Evolutionary conservation across 805 yeast species (phyloP), one percentile per base, ranked within the genome.

Genomic region (Nakazawaea populi): DNA sequence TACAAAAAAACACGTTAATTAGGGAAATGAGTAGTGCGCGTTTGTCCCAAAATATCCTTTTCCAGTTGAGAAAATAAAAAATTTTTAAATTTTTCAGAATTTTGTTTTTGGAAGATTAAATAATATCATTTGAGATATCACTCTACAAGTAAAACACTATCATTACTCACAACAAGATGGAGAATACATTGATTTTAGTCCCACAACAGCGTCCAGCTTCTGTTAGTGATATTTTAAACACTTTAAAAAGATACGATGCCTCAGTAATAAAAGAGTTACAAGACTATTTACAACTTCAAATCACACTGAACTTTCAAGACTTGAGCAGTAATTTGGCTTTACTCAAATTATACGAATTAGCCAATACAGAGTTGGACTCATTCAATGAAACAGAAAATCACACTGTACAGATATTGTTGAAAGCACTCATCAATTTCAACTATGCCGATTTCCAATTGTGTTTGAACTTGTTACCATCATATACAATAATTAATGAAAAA

Each of bases 251-350:
- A 59, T 76, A 74, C 60, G 74, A 74, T 53, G 69, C 69, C 24
- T 68, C 68, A 10, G 73, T 71, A 27, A 68, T 71, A 54, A 67
- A 69, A 48, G 72, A 68, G 34, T 62, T 75, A 27, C 76, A 75
- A 58, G 73, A 71, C n/a, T 76, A 75, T 54, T 67, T 74, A 42
- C 57, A 58, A 36, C 55, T 61, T 28, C 80, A 75, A 56, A 70
- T 74, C 56, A 51, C 56, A 12, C 60, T 61, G 24, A 64, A 63
- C 30, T 74, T 62, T 57, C 62, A 63, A 49, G 77, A 72, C 56
- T 60, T 73, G 43, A 66, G 61, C 54, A 74, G 80, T 53, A 75
- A 74, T 58, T 57, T 75, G 58, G 80, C 80, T 0, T 63, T 75
- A 27, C 61, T 75, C 54, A 75, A 75, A 52, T 64, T 76, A 46